Evolutionary conservation across 2,329 filamentous ascomycete species (phyloP).

Genomic region (Atkinsonella texensis): DNA sequence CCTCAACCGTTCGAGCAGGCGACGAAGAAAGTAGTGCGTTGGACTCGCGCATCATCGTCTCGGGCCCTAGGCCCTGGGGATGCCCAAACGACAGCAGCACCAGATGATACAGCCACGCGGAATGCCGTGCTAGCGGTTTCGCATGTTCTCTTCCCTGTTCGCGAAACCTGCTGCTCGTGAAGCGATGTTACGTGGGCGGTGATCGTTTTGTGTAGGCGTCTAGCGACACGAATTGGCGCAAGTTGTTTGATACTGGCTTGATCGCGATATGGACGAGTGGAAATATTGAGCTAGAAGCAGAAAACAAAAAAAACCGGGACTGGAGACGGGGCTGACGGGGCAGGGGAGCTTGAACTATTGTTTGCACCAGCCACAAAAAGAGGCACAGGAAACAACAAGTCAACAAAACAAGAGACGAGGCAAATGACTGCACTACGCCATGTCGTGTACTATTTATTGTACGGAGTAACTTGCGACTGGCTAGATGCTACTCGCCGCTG

Average conservation of each 20-base stretch:
- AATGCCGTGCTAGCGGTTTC: slow-evolving; percentile 3
- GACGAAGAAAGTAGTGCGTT: slow-evolving; percentile 9
- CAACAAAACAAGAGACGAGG: neutral
- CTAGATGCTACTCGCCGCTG: too few relatives aligned
- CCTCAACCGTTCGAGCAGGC: slow-evolving; percentile 6
- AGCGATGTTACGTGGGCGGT: neutral
- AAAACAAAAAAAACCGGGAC: neutral
- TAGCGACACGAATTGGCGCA: neutral
- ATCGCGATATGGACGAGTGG: neutral
- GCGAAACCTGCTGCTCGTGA: neutral
- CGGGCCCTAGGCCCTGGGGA: neutral
- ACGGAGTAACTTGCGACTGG: too few relatives aligned
- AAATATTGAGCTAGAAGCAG: neutral
- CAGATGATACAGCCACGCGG: neutral
- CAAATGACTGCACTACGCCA: neutral
- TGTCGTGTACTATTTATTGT: neutral
- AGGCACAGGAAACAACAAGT: neutral
- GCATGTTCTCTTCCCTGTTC: slow-evolving; percentile 1
- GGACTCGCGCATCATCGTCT: neutral
- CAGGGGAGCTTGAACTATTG: neutral
- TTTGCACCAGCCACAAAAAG: neutral
- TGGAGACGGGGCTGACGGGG: neutral
- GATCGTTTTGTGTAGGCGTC: neutral
- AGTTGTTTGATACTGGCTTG: neutral
- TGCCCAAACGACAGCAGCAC: neutral